These are phyloP conservation scores for Tilletiopsis washingtonensis DNA, from an alignment of 1,284 basidiomycete species.

Conservation along the genomic window DNA sequence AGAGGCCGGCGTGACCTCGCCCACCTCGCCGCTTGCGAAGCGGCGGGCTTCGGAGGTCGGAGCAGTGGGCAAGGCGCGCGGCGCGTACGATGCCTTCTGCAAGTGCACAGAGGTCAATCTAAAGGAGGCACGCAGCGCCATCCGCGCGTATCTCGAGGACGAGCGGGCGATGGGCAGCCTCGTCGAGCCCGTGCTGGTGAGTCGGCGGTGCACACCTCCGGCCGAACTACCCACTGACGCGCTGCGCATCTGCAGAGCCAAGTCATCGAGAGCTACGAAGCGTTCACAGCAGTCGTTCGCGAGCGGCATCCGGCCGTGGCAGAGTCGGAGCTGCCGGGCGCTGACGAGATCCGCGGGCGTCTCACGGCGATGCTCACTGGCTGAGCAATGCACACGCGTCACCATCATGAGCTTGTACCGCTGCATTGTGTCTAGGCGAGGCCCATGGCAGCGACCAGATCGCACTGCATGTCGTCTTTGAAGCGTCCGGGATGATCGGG, in stretches of 20 bases:
- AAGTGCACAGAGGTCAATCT: not conserved
- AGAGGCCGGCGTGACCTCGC: not conserved
- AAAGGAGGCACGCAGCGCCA: not conserved
- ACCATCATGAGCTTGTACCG: too few relatives aligned
- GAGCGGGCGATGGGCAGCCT: conserved; percentile 2
- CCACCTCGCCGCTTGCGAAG: not conserved
- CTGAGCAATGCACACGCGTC: too few relatives aligned
- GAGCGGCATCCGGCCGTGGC: too few relatives aligned
- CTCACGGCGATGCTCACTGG: too few relatives aligned
- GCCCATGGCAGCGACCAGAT: conserved; percentile 11
- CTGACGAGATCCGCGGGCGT: too few relatives aligned
- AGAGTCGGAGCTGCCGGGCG: too few relatives aligned
- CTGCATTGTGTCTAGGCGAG: too few relatives aligned
- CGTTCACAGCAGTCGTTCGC: too few relatives aligned
- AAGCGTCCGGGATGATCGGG: conserved; percentile 21
- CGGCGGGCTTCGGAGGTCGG: not conserved
- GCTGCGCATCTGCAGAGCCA: too few relatives aligned
- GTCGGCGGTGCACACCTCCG: too few relatives aligned
- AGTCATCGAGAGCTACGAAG: too few relatives aligned
- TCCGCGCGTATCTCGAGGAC: conserved; percentile 1
- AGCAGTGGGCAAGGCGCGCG: not conserved
- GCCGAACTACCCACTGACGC: too few relatives aligned
- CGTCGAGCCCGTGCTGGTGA: conserved; percentile 2
- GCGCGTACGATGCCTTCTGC: not conserved
- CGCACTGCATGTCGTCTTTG: conserved; percentile 1